Evolutionary conservation across 768 basidiomycete genomes (phyloP).

Genomic region (Tremella mesenterica): DNA sequence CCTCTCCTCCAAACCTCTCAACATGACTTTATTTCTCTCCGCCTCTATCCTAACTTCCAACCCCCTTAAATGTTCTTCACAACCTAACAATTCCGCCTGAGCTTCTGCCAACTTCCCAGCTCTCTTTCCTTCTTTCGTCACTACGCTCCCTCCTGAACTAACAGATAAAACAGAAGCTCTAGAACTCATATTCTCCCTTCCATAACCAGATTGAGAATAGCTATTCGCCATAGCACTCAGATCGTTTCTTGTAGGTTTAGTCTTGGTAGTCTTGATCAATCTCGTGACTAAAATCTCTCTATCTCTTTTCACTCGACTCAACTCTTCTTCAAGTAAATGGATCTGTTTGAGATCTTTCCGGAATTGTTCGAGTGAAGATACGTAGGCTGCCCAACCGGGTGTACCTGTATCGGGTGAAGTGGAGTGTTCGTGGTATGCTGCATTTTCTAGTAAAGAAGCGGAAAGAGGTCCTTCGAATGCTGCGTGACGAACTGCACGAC

Average conservation of each 20-base stretch:
- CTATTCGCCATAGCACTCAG: slow-evolving; percentile 26
- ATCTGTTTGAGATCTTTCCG: slow-evolving; percentile 43
- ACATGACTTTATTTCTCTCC: slow-evolving; percentile 44
- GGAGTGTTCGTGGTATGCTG: slow-evolving; percentile 12
- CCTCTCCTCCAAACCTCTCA: slow-evolving; percentile 39
- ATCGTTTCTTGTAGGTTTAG: slow-evolving; percentile 39
- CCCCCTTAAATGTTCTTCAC: slow-evolving; percentile 41
- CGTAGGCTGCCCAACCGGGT: slow-evolving; percentile 40
- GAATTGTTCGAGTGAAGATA: slow-evolving; percentile 39
- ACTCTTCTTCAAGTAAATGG: slow-evolving; percentile 43
- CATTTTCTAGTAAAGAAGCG: slow-evolving; percentile 17
- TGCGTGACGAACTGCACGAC: slow-evolving; percentile 40
- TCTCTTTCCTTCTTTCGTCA: slow-evolving; percentile 38
- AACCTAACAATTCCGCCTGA: slow-evolving; percentile 43
- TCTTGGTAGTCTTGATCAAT: slow-evolving; percentile 43
- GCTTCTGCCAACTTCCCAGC: slow-evolving; percentile 40
- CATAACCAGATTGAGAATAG: slow-evolving; percentile 13
- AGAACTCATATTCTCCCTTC: no score
- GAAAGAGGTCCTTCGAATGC: slow-evolving; percentile 43
- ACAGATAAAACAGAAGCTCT: slow-evolving; percentile 25
- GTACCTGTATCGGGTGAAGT: slow-evolving; percentile 14
- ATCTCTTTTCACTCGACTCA: slow-evolving; percentile 41
- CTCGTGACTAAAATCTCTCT: slow-evolving; percentile 41
- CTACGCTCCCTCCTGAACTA: slow-evolving; percentile 26
- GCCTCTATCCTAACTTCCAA: slow-evolving; percentile 41